phyloP scores from a whole-genome alignment of 164 flowering plant species.

The Pachysandra terminalis region DNA sequence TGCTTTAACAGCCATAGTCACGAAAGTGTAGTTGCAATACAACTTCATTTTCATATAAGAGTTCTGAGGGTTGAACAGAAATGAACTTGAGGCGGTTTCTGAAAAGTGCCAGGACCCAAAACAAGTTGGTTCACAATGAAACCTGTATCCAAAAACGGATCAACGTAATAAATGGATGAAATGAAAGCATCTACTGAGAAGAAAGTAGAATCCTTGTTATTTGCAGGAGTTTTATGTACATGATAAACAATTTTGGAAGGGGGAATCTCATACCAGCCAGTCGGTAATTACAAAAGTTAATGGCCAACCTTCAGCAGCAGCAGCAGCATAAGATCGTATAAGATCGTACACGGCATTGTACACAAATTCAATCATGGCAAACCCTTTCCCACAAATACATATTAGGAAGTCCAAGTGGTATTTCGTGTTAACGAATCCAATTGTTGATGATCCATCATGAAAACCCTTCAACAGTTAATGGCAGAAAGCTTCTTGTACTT shows the following conservation, averaged over 20 bases:
- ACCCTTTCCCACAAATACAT: not conserved
- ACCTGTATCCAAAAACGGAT: too few relatives aligned
- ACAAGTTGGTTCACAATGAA: too few relatives aligned
- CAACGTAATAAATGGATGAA: too few relatives aligned
- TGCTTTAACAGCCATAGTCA: too few relatives aligned
- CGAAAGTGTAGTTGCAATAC: too few relatives aligned
- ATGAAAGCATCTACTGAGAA: too few relatives aligned
- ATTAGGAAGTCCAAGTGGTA: not conserved
- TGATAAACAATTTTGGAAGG: not conserved
- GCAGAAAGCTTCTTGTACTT: conserved; percentile 42
- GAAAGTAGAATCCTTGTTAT: not conserved
- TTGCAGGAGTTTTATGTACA: not conserved
- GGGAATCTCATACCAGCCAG: not conserved
- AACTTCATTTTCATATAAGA: too few relatives aligned
- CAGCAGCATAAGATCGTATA: not conserved
- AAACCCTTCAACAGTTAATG: conserved; percentile 14
- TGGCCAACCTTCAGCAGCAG: too few relatives aligned
- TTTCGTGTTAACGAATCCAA: not conserved
- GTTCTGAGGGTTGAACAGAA: too few relatives aligned
- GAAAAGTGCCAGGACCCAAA: too few relatives aligned
- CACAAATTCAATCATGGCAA: not conserved
- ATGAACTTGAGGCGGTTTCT: too few relatives aligned
- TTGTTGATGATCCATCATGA: not conserved
- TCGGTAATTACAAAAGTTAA: not conserved
- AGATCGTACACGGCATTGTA: not conserved